Evolutionary conservation across 139 green algal species (phyloP).

Genomic region (Coelastrella sp.): DNA sequence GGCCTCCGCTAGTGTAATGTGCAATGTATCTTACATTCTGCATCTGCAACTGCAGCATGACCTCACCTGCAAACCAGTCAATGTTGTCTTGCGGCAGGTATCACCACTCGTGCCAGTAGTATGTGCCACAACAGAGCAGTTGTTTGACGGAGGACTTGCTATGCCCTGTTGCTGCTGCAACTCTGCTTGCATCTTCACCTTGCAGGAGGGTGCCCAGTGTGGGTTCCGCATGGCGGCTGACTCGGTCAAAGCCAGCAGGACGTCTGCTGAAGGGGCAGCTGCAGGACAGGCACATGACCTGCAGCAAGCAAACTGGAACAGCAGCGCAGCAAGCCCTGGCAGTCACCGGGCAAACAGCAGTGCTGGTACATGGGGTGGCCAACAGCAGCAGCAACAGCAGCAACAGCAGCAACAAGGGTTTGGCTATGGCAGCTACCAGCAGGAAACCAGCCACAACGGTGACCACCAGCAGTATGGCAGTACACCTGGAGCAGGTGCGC

Average conservation of each 20-base stretch:
- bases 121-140: too few species aligned
- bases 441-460: neutral
- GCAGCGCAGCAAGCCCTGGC: neutral
- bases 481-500: neutral
- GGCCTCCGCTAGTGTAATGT: neutral
- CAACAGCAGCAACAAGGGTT: neutral
- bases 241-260: neutral
- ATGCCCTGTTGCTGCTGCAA: neutral
- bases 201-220: conserved; percentile 22
- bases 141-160: neutral
- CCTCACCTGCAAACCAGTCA: too few species aligned
- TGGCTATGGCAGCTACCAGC: neutral
- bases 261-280: neutral
- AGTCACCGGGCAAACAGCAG: neutral
- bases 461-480: neutral
- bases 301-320: conserved; percentile 12
- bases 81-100: neutral
- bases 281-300: neutral
- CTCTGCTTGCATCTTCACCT: neutral
- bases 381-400: conserved; percentile 26
- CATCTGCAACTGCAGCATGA: too few species aligned
- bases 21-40: neutral
- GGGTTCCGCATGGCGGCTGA: conserved; percentile 8
- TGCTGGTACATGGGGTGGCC: neutral
- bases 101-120: too few species aligned